Evolutionary conservation across 441 rosid genomes (phyloP).

Genomic region (Metrosideros polymorpha): DNA sequence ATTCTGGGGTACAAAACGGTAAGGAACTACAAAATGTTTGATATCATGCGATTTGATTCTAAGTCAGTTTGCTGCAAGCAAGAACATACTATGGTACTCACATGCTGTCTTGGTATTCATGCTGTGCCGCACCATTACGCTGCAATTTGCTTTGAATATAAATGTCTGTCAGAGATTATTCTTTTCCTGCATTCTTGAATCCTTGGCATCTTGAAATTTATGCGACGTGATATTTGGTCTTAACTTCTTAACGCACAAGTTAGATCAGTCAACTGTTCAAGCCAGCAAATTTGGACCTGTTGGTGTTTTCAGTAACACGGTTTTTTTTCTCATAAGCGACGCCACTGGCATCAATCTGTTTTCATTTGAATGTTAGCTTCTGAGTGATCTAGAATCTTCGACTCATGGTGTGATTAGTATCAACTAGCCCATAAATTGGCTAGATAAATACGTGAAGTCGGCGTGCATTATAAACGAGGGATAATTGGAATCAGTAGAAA

Average conservation of each 20-base stretch:
- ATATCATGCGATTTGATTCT: neutral
- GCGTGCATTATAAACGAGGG: neutral
- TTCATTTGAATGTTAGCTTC: neutral
- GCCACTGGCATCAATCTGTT: neutral
- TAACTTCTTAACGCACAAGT: neutral
- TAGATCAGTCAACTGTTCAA: neutral
- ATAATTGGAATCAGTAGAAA: neutral
- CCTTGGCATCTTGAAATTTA: neutral
- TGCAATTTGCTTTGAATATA: neutral
- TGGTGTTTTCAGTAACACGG: neutral
- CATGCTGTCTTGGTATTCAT: neutral
- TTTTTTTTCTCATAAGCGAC: neutral
- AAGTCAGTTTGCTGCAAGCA: neutral
- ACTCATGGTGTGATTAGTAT: neutral
- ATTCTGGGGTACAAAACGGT: slow-evolving; percentile 36
- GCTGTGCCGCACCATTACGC: neutral
- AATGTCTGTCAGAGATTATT: neutral
- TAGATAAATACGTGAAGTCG: neutral
- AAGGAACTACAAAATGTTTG: slow-evolving; percentile 12
- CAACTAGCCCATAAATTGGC: neutral
- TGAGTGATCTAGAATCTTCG: neutral
- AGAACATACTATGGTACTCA: neutral
- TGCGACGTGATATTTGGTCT: neutral
- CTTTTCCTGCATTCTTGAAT: neutral
- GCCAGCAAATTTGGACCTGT: neutral